Evolutionary conservation across 179 eudicot species (phyloP), one percentile per base, ranked within the genome.

Genomic region (Dionaea muscipula): DNA sequence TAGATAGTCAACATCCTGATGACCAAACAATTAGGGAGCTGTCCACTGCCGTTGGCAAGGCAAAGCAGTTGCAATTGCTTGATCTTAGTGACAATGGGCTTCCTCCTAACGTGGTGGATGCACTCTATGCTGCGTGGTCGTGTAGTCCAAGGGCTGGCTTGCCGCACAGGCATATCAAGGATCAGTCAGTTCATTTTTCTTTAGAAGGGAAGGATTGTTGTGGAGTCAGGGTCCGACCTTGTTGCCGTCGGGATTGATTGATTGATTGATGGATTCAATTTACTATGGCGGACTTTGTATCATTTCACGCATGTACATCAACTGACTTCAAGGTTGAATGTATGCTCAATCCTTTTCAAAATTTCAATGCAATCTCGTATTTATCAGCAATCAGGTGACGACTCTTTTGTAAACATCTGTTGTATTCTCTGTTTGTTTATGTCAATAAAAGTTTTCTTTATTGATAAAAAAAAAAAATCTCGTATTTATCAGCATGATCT

Each of bases 51-150:
- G 75, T 91, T 52, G 55, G 71, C 39, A 65, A 69, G 63, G 81
- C 88, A 9, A 73, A 69, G 65, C 69, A 77, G 14, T 64, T 91
- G 65, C 79, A 73, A 62, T 40, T 74, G 23, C 75, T 91, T 31
- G 96, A 91, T 71, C 81, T 91, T 26, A 91, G 98, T 53, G 39
- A 61, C 54, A 91, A 91, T 26, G 86, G 84, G 55, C 75, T 87
- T 62, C 63, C 93, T 8, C 14, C 45, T 26, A 58, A 70, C 65
- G 61, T 63, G 21, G 73, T 55, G 14, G 86, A 82, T 59, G 50
- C 50, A 47, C 68, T 91, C 28, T 84, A 70, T 62, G 50, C 24
- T n/a, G 80, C 94, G 10, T 91, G 96, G 98, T 67, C 74, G 24
- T 68, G 66, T 1, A 61, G 72, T 51, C 66, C 62, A 31, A 71